A percentile compares a stretch with the other conserved stretches of the same genome.
Conservation (phyloP, 2,329 filamentous ascomycete species). For the Fusarium sp. region DNA sequence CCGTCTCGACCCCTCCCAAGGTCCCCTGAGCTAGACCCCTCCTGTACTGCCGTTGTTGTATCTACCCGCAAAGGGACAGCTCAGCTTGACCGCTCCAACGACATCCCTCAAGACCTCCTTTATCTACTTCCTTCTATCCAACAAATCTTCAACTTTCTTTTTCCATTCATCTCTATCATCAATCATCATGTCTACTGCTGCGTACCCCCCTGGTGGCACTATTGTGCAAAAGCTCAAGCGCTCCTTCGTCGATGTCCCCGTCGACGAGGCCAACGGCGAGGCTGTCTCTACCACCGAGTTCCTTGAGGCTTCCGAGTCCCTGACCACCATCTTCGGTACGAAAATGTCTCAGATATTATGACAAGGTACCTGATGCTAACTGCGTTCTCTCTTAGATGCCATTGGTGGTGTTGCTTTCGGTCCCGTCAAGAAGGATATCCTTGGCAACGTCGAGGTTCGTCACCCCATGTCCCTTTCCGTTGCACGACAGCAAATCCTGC, state of each 20-base stretch:
- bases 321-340: slow-evolving; percentile 87
- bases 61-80: slow-evolving; percentile 42
- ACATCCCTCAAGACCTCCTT: slow-evolving; percentile 24
- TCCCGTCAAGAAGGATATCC: slow-evolving; percentile 91
- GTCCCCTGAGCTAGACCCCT: slow-evolving; percentile 42
- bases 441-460: slow-evolving; percentile 87
- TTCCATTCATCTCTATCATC: slow-evolving; percentile 18
- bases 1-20: slow-evolving; percentile 40
- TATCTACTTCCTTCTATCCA: slow-evolving; percentile 31
- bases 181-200: slow-evolving; percentile 62
- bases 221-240: slow-evolving; percentile 88
- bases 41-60: slow-evolving; percentile 34
- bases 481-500: not conserved
- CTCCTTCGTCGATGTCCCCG: slow-evolving; percentile 85
- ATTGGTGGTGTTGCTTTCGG: slow-evolving; percentile 82
- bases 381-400: slow-evolving; percentile 60
- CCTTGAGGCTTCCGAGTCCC: slow-evolving; percentile 87
- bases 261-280: slow-evolving; percentile 79
- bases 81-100: slow-evolving; percentile 47
- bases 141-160: slow-evolving; percentile 15
- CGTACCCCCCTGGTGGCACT: slow-evolving; percentile 74
- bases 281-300: slow-evolving; percentile 87
- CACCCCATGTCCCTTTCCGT: not conserved
- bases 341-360: not conserved
- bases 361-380: slow-evolving; percentile 22